Evolutionary conservation across 305 asterid genomes (phyloP), one percentile per base, ranked within the genome.

Genomic region (Euphrasia arctica): DNA sequence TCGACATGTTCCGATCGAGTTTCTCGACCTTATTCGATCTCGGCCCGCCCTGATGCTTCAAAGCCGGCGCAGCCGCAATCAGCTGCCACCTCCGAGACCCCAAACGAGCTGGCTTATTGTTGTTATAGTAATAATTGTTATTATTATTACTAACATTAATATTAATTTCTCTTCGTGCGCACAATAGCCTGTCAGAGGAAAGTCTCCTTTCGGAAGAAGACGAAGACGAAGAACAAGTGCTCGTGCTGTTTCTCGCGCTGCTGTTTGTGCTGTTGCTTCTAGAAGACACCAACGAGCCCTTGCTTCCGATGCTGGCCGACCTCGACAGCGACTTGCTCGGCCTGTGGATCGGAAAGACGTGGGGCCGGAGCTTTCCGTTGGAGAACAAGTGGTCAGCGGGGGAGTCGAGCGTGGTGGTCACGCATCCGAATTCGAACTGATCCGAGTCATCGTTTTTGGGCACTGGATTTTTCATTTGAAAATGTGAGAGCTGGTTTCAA

Each of bases 361-460:
- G 97, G 5, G 96, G 97, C 14, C 86, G 59, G 3, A 90, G 87
- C 64, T 62, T 75, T 43, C 97, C 97, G 7, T 90, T 85, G 68
- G 39, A 65, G 80, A 88, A 90, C n/a, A 90, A 55, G 42, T 69
- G 96, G 74, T 90, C 97, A 5, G 97, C 95, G 0, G 97, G 91
- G 45, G 96, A 84, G 25, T 63, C 74, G 0, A 83, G 93, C 2
- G 85, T 76, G 0, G 80, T 68, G 2, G 72, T 62, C 1, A 72
- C 71, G 27, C 62, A 39, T 51, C 73, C 81, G 63, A 83, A 83
- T 55, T 81, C 88, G 29, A 80, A 81, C 62, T 75, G 78, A 25
- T 75, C 73, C 15, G 71, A 45, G 8, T 77, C 36, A 13, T 73
- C 88, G 41, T 72, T 79, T 61, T 49, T 13, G 15, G 22, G 54